Conservation (phyloP, 176 grass and related monocot species). For the Poa annua region DNA sequence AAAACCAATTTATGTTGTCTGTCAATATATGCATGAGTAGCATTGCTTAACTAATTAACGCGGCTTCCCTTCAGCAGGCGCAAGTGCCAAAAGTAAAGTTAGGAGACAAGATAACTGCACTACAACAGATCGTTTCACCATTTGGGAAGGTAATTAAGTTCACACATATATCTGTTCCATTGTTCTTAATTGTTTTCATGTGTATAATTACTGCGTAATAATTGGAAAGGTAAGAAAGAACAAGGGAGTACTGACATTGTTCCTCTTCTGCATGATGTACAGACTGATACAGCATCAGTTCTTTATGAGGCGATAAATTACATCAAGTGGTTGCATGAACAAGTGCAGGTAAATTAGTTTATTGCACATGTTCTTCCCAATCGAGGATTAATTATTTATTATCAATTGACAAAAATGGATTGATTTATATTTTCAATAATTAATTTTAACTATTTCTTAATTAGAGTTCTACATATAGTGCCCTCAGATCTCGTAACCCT, state of each 20-base stretch:
- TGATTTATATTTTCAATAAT: background rate
- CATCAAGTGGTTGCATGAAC: slow-evolving; percentile 92
- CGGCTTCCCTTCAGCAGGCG: slow-evolving; percentile 33
- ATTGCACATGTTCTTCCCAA: too few species aligned
- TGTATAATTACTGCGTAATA: background rate
- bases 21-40: background rate
- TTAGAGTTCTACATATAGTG: background rate
- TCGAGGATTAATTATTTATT: background rate
- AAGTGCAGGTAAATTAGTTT: slow-evolving; percentile 73
- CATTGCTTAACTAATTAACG: background rate
- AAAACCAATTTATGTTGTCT: background rate
- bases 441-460: background rate
- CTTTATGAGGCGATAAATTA: slow-evolving; percentile 85
- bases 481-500: background rate
- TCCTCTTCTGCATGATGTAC: slow-evolving; percentile 17
- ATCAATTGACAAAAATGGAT: background rate
- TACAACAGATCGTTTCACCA: slow-evolving; percentile 94
- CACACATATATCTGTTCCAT: background rate
- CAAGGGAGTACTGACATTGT: background rate
- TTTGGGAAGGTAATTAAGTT: slow-evolving; percentile 76
- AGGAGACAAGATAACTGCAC: slow-evolving; percentile 78
- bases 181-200: background rate
- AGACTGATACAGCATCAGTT: slow-evolving; percentile 97
- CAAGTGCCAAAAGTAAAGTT: slow-evolving; percentile 83
- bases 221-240: background rate